phyloP scores from a whole-genome alignment of 2,329 filamentous ascomycete species.

The Clonostachys solani region DNA sequence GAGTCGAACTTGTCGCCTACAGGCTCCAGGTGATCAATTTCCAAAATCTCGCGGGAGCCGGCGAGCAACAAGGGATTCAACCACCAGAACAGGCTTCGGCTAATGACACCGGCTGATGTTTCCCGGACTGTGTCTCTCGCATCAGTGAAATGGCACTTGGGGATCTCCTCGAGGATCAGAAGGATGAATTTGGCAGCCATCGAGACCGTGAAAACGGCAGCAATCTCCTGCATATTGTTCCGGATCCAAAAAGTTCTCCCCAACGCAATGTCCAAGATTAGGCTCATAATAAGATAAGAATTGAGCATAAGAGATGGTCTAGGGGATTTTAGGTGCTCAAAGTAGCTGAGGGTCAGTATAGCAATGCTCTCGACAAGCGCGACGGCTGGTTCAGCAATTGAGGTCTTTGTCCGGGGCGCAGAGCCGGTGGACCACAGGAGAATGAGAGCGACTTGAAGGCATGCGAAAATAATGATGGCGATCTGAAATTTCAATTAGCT shows the following conservation, averaged over 20 bases:
- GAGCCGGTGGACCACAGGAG: constrained; percentile 2
- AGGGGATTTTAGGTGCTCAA: constrained; percentile 22
- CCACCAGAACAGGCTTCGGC: constrained; percentile 28
- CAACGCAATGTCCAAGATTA: constrained; percentile 25
- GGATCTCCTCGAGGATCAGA: constrained; percentile 21
- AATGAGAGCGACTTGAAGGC: background rate
- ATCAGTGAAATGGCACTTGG: constrained; percentile 13
- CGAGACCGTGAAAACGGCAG: constrained; percentile 16
- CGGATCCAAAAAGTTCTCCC: constrained; percentile 26
- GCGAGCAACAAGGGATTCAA: constrained; percentile 19
- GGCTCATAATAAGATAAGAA: constrained; percentile 20
- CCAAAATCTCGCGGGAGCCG: constrained; percentile 15
- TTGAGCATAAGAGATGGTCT: constrained; percentile 24
- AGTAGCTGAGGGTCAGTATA: constrained; percentile 20
- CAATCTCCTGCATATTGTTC: constrained; percentile 11
- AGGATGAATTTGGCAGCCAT: constrained; percentile 18
- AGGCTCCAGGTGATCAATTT: constrained; percentile 13
- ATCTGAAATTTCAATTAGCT: background rate
- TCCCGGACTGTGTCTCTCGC: constrained; percentile 11
- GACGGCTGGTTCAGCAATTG: constrained; percentile 18
- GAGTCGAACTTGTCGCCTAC: constrained; percentile 21
- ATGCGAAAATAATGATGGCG: background rate
- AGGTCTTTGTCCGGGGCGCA: constrained; percentile 8
- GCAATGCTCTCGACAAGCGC: constrained; percentile 15
- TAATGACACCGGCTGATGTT: constrained; percentile 23